Percentiles rank a stretch among this genome's conserved stretches.
Evolutionary conservation across 768 basidiomycete genomes (phyloP).

Genomic region (Russula virescens): DNA sequence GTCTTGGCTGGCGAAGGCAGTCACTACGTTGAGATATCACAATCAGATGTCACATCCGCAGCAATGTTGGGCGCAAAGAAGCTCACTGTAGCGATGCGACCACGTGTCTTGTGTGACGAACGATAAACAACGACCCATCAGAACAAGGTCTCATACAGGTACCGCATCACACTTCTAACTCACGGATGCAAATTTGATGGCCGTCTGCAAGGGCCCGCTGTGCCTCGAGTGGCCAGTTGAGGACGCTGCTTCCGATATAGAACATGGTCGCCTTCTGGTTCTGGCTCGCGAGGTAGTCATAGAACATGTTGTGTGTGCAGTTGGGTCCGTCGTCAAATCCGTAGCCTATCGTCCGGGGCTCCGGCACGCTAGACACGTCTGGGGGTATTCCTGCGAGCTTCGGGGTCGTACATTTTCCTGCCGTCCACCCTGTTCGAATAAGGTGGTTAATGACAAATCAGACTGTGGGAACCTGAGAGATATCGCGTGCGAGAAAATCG

Average conservation of each 20-base stretch:
- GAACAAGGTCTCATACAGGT: too few relatives aligned
- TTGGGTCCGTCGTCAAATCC: constrained; percentile 64
- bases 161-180: constrained; percentile 29
- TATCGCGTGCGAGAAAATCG: not conserved
- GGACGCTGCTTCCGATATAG: constrained; percentile 53
- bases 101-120: constrained; percentile 34
- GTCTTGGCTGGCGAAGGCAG: constrained; percentile 51
- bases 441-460: not conserved
- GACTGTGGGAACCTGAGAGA: not conserved
- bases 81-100: constrained; percentile 46
- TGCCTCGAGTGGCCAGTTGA: constrained; percentile 52
- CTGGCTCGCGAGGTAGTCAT: constrained; percentile 45
- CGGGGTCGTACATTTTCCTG: constrained; percentile 42
- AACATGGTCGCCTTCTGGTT: constrained; percentile 63
- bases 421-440: constrained; percentile 37
- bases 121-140: too few relatives aligned
- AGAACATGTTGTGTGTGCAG: constrained; percentile 59
- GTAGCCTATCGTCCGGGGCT: constrained; percentile 54
- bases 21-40: constrained; percentile 36
- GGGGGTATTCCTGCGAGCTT: constrained; percentile 39
- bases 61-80: not conserved
- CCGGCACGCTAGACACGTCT: constrained; percentile 44
- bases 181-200: constrained; percentile 51
- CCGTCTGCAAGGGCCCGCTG: constrained; percentile 49
- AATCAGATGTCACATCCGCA: not conserved